Conservation (phyloP, 2,329 filamentous ascomycete genomes). For the Pestalotiopsis sp. region DNA sequence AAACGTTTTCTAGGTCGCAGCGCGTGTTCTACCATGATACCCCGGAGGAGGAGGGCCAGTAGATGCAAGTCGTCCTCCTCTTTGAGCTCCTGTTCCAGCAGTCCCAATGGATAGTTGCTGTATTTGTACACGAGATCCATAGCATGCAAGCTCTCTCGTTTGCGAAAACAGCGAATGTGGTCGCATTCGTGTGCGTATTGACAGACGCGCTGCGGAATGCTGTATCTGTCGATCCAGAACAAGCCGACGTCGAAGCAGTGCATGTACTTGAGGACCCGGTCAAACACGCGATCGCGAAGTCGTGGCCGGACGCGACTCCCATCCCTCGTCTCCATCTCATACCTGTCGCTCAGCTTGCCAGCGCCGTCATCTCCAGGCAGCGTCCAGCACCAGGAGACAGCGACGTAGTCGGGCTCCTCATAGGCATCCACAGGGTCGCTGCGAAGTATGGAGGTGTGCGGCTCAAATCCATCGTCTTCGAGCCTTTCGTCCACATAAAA, state of each 20-base stretch:
- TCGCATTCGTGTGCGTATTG: conserved; percentile 14
- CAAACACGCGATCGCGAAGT: conserved; percentile 13
- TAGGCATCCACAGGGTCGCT: background rate
- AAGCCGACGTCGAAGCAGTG: background rate
- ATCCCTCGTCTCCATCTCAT: background rate
- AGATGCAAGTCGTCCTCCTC: conserved; percentile 18
- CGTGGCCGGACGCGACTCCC: background rate
- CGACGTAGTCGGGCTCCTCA: background rate
- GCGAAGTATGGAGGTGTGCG: background rate
- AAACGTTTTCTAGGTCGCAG: background rate
- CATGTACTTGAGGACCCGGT: conserved; percentile 15
- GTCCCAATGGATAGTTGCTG: conserved; percentile 31
- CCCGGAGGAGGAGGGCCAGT: conserved; percentile 21
- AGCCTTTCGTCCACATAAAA: too few species aligned
- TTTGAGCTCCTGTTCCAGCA: conserved; percentile 25
- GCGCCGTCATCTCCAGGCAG: background rate
- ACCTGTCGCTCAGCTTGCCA: background rate
- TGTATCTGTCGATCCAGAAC: conserved; percentile 18
- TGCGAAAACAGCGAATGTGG: conserved; percentile 24
- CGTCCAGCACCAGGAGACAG: background rate
- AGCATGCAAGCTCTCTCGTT: conserved; percentile 28
- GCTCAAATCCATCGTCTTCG: background rate
- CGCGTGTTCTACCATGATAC: conserved; percentile 18
- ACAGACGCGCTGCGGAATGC: conserved; percentile 18
- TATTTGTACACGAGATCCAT: conserved; percentile 36